Evolutionary conservation across 2,329 filamentous ascomycete species (phyloP).

Genomic region (Alternaria atra): DNA sequence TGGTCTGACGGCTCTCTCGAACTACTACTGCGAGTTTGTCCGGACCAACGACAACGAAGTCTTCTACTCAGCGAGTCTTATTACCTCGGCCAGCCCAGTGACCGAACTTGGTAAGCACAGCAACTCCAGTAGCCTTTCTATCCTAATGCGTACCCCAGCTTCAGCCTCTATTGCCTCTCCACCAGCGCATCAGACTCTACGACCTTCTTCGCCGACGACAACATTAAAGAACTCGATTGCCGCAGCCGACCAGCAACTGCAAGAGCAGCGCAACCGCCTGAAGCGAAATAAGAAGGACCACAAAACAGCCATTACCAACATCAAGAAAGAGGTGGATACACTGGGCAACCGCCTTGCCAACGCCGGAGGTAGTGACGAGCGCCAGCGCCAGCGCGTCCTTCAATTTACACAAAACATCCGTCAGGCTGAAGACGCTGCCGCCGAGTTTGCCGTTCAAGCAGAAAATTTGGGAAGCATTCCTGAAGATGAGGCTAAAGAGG

Average conservation of each 20-base stretch:
- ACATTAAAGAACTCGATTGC: constrained; percentile 80
- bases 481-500: constrained; percentile 66
- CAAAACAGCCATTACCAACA: constrained; percentile 70
- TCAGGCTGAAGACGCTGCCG: constrained; percentile 71
- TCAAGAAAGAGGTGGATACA: constrained; percentile 78
- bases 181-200: constrained; percentile 68
- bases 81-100: constrained; percentile 69
- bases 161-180: constrained; percentile 51
- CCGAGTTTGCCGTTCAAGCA: constrained; percentile 66
- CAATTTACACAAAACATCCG: constrained; percentile 79
- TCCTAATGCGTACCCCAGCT: constrained; percentile 18
- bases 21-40: constrained; percentile 81
- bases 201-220: constrained; percentile 78
- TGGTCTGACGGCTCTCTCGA: constrained; percentile 74
- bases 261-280: constrained; percentile 73
- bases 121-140: constrained; percentile 3
- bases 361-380: constrained; percentile 77
- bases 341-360: constrained; percentile 71
- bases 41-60: constrained; percentile 71
- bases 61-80: constrained; percentile 76
- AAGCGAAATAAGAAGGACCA: constrained; percentile 79
- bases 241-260: constrained; percentile 73
- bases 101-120: constrained; percentile 63
- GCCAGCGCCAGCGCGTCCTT: constrained; percentile 75
- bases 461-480: constrained; percentile 71